These are phyloP conservation scores for Tolypocladium guangdongense DNA, from an alignment of 2,329 filamentous ascomycete species.

Conservation along the genomic window DNA sequence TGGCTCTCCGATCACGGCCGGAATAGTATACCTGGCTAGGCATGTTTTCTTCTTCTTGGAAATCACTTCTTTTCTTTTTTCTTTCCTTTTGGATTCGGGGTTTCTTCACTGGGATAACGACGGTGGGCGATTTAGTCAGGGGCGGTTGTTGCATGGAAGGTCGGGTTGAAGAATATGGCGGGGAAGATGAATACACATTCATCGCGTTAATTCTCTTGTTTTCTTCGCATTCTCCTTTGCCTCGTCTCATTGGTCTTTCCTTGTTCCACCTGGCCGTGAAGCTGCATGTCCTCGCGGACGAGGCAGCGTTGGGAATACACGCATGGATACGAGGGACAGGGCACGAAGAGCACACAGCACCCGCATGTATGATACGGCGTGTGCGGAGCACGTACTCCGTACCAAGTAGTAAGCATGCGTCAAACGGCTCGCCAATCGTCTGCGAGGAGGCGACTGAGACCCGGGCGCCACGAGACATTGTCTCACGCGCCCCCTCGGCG, in stretches of 20 bases:
- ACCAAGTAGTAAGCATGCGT: too few species aligned
- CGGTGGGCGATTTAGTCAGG: neutral
- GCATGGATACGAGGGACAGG: too few species aligned
- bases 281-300: too few species aligned
- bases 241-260: too few species aligned
- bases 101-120: neutral
- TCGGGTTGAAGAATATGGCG: neutral
- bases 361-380: too few species aligned
- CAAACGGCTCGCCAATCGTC: neutral
- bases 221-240: too few species aligned
- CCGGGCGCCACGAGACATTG: neutral
- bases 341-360: too few species aligned
- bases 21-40: too few species aligned
- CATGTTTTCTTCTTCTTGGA: neutral
- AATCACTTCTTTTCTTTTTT: neutral
- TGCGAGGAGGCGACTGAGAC: neutral
- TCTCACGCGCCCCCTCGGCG: neutral
- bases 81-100: neutral
- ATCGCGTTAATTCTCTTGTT: too few species aligned
- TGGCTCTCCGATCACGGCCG: neutral
- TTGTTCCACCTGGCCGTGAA: too few species aligned
- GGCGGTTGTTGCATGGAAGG: neutral
- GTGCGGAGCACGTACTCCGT: too few species aligned
- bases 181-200: neutral
- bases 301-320: too few species aligned